These are phyloP conservation scores for Metschnikowia drakensbergensis DNA, from an alignment of 805 yeast genomes.

Conservation along the genomic window DNA sequence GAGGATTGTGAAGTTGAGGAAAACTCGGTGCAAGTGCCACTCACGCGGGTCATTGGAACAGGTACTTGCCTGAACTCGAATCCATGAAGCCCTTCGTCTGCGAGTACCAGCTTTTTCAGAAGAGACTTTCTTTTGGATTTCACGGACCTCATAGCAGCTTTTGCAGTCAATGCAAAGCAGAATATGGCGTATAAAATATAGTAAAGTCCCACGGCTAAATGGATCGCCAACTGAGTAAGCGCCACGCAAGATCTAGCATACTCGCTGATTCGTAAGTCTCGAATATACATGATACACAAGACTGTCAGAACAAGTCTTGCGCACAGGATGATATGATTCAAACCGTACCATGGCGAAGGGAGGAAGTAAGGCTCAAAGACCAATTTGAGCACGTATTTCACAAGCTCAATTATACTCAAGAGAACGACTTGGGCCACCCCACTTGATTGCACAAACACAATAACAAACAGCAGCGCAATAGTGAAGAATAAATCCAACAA, in stretches of 20 bases:
- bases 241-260: constrained; percentile 39
- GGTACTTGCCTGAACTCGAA: constrained; percentile 13
- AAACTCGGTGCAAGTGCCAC: background rate
- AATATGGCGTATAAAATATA: constrained; percentile 29
- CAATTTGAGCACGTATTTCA: constrained; percentile 23
- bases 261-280: constrained; percentile 34
- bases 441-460: constrained; percentile 42
- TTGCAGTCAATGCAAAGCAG: constrained; percentile 26
- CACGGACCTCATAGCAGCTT: constrained; percentile 16
- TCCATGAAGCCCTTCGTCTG: background rate
- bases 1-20: constrained; percentile 7
- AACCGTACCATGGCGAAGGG: constrained; percentile 24
- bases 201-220: constrained; percentile 32
- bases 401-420: constrained; percentile 34
- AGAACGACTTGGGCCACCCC: constrained; percentile 45
- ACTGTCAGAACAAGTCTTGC: constrained; percentile 39
- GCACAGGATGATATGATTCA: constrained; percentile 32
- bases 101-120: background rate
- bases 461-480: constrained; percentile 32
- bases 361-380: constrained; percentile 28
- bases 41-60: background rate
- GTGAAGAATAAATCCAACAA: constrained; percentile 32
- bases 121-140: constrained; percentile 6
- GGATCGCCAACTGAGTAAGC: constrained; percentile 41
- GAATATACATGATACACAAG: constrained; percentile 43